phyloP scores from a whole-genome alignment of 1,284 basidiomycete species.

The Schizophyllum amplum region DNA sequence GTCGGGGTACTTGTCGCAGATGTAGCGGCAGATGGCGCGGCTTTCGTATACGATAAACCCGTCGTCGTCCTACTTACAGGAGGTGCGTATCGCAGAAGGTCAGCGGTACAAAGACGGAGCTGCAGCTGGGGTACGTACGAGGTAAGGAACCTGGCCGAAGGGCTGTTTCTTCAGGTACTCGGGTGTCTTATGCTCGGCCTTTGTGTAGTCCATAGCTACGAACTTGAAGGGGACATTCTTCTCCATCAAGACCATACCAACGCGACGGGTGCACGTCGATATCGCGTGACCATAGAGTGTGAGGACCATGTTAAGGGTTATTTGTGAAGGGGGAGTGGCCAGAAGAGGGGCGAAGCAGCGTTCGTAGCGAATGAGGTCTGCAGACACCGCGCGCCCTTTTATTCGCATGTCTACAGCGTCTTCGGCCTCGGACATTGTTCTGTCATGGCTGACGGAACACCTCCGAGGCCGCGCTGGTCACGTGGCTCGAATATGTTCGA shows the following conservation, averaged over 20 bases:
- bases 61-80: slow-evolving; percentile 9
- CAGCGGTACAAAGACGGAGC: neutral
- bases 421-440: too few relatives aligned
- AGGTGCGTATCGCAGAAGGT: neutral
- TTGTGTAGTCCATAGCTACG: slow-evolving; percentile 30
- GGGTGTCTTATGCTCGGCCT: slow-evolving; percentile 39
- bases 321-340: too few relatives aligned
- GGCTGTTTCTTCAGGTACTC: slow-evolving; percentile 44
- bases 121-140: slow-evolving; percentile 27
- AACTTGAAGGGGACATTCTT: slow-evolving; percentile 44
- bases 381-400: too few relatives aligned
- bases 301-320: too few relatives aligned
- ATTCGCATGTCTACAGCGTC: too few relatives aligned
- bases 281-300: slow-evolving; percentile 34
- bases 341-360: too few relatives aligned
- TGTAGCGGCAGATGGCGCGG: slow-evolving; percentile 14
- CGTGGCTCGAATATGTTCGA: too few relatives aligned
- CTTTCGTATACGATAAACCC: slow-evolving; percentile 9
- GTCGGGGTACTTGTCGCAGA: slow-evolving; percentile 13
- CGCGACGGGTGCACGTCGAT: slow-evolving; percentile 38
- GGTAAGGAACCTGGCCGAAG: slow-evolving; percentile 62
- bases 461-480: too few relatives aligned
- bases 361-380: too few relatives aligned
- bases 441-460: too few relatives aligned
- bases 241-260: slow-evolving; percentile 38